Evolutionary conservation across 805 yeast genomes (phyloP).

Genomic region (Monosporozyma solicola): DNA sequence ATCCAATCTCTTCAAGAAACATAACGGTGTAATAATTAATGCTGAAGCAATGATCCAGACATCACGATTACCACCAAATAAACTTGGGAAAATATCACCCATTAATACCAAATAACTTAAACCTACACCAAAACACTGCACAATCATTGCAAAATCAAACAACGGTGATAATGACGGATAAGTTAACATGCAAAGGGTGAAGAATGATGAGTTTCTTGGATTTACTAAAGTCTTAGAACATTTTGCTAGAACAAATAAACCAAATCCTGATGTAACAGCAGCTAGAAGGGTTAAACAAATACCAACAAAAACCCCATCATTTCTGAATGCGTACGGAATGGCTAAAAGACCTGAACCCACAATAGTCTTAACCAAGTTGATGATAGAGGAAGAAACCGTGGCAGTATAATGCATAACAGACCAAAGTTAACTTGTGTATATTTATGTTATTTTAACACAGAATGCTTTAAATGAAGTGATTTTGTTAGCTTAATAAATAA

Average conservation of each 20-base stretch:
- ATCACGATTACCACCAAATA: slow-evolving; percentile 39
- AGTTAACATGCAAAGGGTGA: slow-evolving; percentile 59
- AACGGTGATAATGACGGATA: slow-evolving; percentile 60
- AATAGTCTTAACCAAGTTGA: slow-evolving; percentile 66
- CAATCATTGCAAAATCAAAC: slow-evolving; percentile 66
- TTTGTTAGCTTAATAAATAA: background rate
- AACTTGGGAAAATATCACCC: slow-evolving; percentile 66
- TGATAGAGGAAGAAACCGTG: slow-evolving; percentile 47
- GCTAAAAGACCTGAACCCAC: slow-evolving; percentile 72
- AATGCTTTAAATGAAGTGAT: background rate
- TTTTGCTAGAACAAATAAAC: slow-evolving; percentile 53
- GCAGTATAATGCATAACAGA: slow-evolving; percentile 26
- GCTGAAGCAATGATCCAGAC: slow-evolving; percentile 41
- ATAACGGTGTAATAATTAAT: slow-evolving; percentile 51
- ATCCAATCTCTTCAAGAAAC: slow-evolving; percentile 54
- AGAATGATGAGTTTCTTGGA: slow-evolving; percentile 58
- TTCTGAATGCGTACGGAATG: slow-evolving; percentile 58
- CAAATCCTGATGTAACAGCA: slow-evolving; percentile 58
- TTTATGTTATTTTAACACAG: background rate
- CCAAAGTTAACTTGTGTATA: background rate
- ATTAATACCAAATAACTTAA: slow-evolving; percentile 62
- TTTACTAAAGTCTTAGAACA: slow-evolving; percentile 46
- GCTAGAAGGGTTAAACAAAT: slow-evolving; percentile 46
- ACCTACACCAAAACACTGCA: slow-evolving; percentile 75
- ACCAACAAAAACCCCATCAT: slow-evolving; percentile 60